Base-by-base conservation (phyloP, 208 protist species). In the Wallacemonas rigidus region DNA sequence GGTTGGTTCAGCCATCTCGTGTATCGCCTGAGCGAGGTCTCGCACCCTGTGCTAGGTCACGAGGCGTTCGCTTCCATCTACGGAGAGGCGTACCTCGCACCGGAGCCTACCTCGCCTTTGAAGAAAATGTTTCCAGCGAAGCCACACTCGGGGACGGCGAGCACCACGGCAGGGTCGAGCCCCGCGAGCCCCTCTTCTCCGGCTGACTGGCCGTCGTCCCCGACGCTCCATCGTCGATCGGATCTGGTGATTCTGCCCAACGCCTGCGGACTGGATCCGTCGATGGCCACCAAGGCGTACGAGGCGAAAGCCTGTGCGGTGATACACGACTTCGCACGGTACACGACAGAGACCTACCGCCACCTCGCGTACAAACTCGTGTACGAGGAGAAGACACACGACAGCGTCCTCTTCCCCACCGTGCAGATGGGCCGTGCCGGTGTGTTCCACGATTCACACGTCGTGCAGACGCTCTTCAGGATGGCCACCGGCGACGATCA, bases 331-430 rank as follows among this genome's bases (percentile, higher is more conserved):
- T 95, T 93, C 69, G 81, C 84, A 1, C 40, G 9, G 2, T 36
- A 60, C 35, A 61, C 56, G 62, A 48, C 51, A 61, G n/a, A 8
- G 56, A 2, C 62, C 38, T 78, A 56, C 43, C 44, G 2, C 9
- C 56, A 54, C 47, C 64, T 82, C 62, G 74, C 72, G 12, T 75
- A 67, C 36, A 11, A 54, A 14, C 64, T 75, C 36, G 44, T 53
- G 15, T n/a, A 36, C 14, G 38, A 26, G 48, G 69, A 78, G 54
- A 53, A 53, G 39, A 35, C 64, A 6, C 86, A 81, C 68, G 89
- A 94, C 69, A 88, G 85, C 14, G 72, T 93, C 40, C 64, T 95
- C 36, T 92, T 94, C 70, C 92, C 92, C 2, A 94, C 90, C 0
- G 26, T 95, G 65, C 92, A 97, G 79, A 79, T 86, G 26, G 88